These are phyloP conservation scores for Solanum bulbocastanum DNA, from an alignment of 257 asterid genomes.

Conservation along the genomic window DNA sequence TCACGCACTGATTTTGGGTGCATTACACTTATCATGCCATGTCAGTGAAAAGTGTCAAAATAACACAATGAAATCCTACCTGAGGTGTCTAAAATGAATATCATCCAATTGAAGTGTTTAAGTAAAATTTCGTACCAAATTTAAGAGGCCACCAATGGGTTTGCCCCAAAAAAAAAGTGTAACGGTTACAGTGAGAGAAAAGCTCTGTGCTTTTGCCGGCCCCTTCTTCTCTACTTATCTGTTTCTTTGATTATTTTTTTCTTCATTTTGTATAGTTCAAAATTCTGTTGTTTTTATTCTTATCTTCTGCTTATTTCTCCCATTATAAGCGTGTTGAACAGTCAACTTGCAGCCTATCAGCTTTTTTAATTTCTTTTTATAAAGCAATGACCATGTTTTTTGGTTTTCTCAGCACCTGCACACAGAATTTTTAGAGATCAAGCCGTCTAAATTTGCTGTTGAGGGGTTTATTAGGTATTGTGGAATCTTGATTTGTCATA, in stretches of 20 bases:
- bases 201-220: constrained; percentile 23
- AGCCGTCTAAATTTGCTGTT: not conserved
- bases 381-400: constrained; percentile 10
- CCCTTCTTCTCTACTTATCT: not conserved
- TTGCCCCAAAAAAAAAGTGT: not conserved
- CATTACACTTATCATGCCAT: too few relatives aligned
- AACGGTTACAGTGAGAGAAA: constrained; percentile 18
- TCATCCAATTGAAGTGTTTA: too few relatives aligned
- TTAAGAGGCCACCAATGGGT: too few relatives aligned
- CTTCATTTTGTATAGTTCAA: not conserved
- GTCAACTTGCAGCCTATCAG: constrained; percentile 37
- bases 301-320: not conserved
- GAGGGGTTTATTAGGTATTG: not conserved
- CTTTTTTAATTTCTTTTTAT: constrained; percentile 12
- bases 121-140: too few relatives aligned
- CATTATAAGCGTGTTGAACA: constrained; percentile 53
- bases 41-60: too few relatives aligned
- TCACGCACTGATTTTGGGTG: too few relatives aligned
- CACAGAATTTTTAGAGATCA: not conserved
- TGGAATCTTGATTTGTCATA: not conserved
- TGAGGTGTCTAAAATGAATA: too few relatives aligned
- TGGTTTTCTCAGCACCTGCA: not conserved
- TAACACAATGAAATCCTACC: too few relatives aligned
- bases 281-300: not conserved
- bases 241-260: not conserved